Conservation (phyloP, 2,329 filamentous ascomycete genomes). For the Cladosporium sp. region DNA sequence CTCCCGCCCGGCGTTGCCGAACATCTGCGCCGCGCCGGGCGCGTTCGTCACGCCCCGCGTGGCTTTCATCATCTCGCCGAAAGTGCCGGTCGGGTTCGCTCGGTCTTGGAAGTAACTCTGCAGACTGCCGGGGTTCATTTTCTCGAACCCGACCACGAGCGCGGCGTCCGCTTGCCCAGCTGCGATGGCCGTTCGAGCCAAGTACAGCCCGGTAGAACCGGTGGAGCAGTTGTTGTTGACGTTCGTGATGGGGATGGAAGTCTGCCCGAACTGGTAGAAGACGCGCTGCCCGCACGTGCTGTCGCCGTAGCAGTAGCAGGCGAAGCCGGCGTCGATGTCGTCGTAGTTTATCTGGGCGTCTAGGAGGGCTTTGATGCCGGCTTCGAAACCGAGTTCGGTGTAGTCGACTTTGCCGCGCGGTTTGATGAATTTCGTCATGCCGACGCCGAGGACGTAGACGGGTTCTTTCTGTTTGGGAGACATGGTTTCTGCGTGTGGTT, state of each 20-base stretch:
- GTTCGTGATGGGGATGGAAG: constrained; percentile 92
- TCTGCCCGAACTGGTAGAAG: constrained; percentile 99
- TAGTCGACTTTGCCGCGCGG: constrained; percentile 92
- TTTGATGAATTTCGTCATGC: constrained; percentile 99
- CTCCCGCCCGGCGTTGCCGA: constrained; percentile 84
- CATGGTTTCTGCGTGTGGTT: background rate
- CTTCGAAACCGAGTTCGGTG: constrained; percentile 89
- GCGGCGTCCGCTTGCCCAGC: constrained; percentile 83
- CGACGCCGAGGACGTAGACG: constrained; percentile 87
- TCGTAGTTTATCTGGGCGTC: constrained; percentile 91
- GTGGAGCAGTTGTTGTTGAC: constrained; percentile 99
- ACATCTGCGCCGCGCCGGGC: constrained; percentile 86
- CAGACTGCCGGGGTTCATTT: constrained; percentile 92
- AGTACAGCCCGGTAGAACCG: constrained; percentile 82
- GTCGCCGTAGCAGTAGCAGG: constrained; percentile 98
- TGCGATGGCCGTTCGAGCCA: constrained; percentile 75
- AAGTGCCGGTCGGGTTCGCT: constrained; percentile 70
- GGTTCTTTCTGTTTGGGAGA: constrained; percentile 12
- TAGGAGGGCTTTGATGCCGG: constrained; percentile 79
- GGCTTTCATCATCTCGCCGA: constrained; percentile 72
- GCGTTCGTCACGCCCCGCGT: constrained; percentile 78
- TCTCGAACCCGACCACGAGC: constrained; percentile 92
- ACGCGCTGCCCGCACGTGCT: constrained; percentile 92
- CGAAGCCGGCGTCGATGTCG: constrained; percentile 88
- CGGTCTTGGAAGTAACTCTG: constrained; percentile 82